These are phyloP conservation scores for Debaryomyces psychrophilus DNA, from an alignment of 1,139 yeast genomes.

Conservation along the genomic window DNA sequence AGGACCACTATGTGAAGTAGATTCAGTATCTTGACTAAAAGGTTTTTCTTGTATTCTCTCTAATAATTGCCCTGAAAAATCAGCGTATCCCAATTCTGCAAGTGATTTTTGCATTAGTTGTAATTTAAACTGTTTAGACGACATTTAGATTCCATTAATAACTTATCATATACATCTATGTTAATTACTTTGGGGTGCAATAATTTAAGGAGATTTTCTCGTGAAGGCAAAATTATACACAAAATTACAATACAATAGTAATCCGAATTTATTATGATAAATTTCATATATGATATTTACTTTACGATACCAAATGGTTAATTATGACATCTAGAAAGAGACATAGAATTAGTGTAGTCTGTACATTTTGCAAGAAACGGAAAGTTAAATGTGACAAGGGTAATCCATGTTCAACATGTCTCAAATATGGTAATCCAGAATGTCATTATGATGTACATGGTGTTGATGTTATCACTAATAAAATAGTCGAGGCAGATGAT, in stretches of 20 bases:
- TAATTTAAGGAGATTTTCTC: neutral
- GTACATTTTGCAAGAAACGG: slow-evolving; percentile 44
- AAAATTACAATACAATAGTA: neutral
- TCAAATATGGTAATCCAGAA: slow-evolving; percentile 35
- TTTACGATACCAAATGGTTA: neutral
- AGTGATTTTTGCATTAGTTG: slow-evolving; percentile 37
- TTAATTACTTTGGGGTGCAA: slow-evolving; percentile 4
- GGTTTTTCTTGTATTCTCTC: slow-evolving; percentile 6
- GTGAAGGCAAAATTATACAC: slow-evolving; percentile 7
- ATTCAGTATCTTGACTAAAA: neutral
- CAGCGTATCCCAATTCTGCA: slow-evolving; percentile 31
- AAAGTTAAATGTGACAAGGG: slow-evolving; percentile 49
- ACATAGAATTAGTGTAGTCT: slow-evolving; percentile 39
- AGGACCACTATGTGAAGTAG: slow-evolving; percentile 4
- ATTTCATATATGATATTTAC: neutral
- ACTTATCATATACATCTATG: neutral
- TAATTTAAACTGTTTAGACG: slow-evolving; percentile 34
- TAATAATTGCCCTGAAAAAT: slow-evolving; percentile 15
- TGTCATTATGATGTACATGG: slow-evolving; percentile 24
- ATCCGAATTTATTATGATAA: neutral
- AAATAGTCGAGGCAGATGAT: slow-evolving; percentile 6
- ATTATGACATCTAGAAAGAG: slow-evolving; percentile 25
- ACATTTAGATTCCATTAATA: slow-evolving; percentile 14
- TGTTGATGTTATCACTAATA: slow-evolving; percentile 5
- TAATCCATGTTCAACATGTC: slow-evolving; percentile 45